phyloP scores from a whole-genome alignment of 108 stramenopile species.

The Tribonema minus region DNA sequence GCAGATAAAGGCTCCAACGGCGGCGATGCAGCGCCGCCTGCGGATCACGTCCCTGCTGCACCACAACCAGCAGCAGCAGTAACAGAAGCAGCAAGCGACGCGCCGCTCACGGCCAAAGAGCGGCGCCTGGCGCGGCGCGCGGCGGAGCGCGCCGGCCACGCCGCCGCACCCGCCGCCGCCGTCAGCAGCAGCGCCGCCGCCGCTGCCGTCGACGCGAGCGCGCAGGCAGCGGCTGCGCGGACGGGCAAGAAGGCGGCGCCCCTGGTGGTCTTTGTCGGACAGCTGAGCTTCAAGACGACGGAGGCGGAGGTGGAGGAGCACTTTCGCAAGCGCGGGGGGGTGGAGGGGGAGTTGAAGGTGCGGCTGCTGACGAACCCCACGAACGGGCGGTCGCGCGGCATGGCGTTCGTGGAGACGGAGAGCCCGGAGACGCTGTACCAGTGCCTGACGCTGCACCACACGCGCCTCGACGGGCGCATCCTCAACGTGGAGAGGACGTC shows the following conservation, averaged over 20 bases:
- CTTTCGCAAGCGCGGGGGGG: conserved; percentile 50
- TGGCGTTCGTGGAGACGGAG: conserved; percentile 75
- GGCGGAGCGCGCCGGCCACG: conserved; percentile 20
- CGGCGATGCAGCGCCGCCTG: background rate
- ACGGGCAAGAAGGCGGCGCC: conserved; percentile 39
- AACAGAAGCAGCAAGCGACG: background rate
- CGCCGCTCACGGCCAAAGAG: conserved; percentile 22
- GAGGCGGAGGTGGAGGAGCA: conserved; percentile 61
- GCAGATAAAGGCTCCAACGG: background rate
- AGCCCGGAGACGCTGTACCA: conserved; percentile 71
- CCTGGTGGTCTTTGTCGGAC: conserved; percentile 84
- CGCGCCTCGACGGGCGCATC: conserved; percentile 75
- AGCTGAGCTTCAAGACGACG: conserved; percentile 75
- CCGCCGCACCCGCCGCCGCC: background rate
- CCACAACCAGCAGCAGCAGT: background rate
- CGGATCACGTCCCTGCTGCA: background rate
- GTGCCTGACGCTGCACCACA: conserved; percentile 78
- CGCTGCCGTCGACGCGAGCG: background rate
- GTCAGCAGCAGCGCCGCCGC: background rate
- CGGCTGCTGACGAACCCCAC: conserved; percentile 63
- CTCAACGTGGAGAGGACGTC: conserved; percentile 79
- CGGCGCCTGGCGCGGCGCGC: conserved; percentile 30
- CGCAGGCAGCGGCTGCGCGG: background rate
- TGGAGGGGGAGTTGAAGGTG: conserved; percentile 61
- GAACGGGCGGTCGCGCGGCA: conserved; percentile 60